A percentile compares a stretch with the other conserved stretches of the same genome.
phyloP scores from a whole-genome alignment of 148 eudicot species.

The Diospyros kaki region DNA sequence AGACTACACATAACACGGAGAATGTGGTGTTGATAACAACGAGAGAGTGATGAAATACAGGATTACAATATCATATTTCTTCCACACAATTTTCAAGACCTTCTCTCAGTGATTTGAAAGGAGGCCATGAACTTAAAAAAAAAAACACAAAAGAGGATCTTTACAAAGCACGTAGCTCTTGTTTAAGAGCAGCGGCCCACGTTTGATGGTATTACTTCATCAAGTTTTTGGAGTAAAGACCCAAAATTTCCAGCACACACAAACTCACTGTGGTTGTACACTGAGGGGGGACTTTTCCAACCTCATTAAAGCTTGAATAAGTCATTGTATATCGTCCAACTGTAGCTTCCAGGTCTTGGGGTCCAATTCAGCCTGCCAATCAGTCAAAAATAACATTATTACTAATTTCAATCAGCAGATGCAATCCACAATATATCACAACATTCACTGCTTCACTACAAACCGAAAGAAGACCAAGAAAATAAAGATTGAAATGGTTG shows the following conservation, averaged over 20 bases:
- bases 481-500: background rate
- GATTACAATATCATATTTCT: background rate
- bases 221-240: background rate
- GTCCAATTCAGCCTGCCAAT: conserved; percentile 73
- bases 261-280: background rate
- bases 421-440: background rate
- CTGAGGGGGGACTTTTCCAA: background rate
- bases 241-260: background rate
- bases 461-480: background rate
- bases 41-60: background rate
- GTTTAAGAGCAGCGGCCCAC: background rate
- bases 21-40: background rate
- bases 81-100: background rate
- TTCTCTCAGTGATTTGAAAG: background rate
- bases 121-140: background rate
- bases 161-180: background rate
- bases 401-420: background rate
- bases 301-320: background rate
- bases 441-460: background rate
- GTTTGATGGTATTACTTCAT: background rate
- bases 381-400: conserved; percentile 1
- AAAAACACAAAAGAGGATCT: no score
- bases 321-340: conserved; percentile 40
- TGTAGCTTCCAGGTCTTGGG: conserved; percentile 78
- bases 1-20: background rate